Evolutionary conservation across 805 yeast species (phyloP).

Genomic region (Lachancea sp.): DNA sequence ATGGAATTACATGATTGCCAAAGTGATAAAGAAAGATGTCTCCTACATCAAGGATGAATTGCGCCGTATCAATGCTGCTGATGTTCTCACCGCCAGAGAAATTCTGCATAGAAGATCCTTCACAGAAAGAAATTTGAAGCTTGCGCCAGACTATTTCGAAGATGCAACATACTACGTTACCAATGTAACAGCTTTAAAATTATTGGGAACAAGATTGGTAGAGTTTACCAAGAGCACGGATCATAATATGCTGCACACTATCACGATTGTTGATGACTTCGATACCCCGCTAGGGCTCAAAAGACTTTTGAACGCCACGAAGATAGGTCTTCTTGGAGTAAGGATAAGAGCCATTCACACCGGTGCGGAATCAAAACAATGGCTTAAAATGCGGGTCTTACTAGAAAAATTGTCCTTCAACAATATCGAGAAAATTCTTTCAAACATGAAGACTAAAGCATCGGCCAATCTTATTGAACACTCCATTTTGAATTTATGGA

Average conservation of each 20-base stretch:
- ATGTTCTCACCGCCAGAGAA: slow-evolving; percentile 19
- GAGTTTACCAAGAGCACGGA: slow-evolving; percentile 17
- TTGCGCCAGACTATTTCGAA: slow-evolving; percentile 44
- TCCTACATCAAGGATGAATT: slow-evolving; percentile 19
- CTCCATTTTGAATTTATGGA: slow-evolving; percentile 17
- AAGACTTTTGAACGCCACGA: slow-evolving; percentile 38
- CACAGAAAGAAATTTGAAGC: slow-evolving; percentile 39
- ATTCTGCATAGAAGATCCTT: slow-evolving; percentile 28
- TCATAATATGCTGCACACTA: slow-evolving; percentile 28
- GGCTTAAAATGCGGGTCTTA: slow-evolving; percentile 15
- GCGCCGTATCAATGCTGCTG: slow-evolving; percentile 10
- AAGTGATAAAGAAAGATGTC: slow-evolving; percentile 51
- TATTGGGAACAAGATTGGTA: slow-evolving; percentile 17
- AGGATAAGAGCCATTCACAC: slow-evolving; percentile 37
- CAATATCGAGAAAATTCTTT: not conserved
- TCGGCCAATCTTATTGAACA: slow-evolving; percentile 12
- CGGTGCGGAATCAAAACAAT: slow-evolving; percentile 16
- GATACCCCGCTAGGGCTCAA: slow-evolving; percentile 31
- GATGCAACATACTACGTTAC: slow-evolving; percentile 29
- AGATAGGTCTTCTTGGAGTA: slow-evolving; percentile 28
- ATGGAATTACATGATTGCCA: slow-evolving; percentile 51
- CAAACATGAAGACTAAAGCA: not conserved
- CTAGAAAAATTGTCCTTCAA: slow-evolving; percentile 23
- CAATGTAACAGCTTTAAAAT: slow-evolving; percentile 16
- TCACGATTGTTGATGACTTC: slow-evolving; percentile 60